Percentiles rank a stretch among this genome's conserved stretches.
These are phyloP conservation scores for Axilococcus clingmanii DNA, from an alignment of 139 green algal species.

Conservation along the genomic window DNA sequence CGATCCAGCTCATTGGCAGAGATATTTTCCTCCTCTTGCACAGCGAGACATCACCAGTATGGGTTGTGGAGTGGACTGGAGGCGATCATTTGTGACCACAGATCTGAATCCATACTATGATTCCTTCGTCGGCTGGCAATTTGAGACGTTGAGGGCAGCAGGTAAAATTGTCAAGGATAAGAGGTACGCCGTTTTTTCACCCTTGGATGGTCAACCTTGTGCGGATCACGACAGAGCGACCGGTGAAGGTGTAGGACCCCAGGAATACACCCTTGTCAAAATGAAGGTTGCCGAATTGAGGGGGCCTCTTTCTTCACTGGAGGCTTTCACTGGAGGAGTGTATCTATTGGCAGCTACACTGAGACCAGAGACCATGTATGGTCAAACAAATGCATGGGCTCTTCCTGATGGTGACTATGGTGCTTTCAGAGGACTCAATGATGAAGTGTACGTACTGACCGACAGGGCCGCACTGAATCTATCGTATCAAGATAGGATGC, in stretches of 20 bases:
- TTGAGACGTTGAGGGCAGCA: constrained; percentile 70
- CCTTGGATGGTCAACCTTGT: constrained; percentile 90
- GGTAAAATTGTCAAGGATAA: constrained; percentile 94
- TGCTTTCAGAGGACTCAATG: constrained; percentile 49
- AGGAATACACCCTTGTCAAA: constrained; percentile 98
- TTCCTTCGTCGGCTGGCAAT: constrained; percentile 94
- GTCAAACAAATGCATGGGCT: constrained; percentile 97
- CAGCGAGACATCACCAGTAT: constrained; percentile 79
- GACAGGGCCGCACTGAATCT: constrained; percentile 85
- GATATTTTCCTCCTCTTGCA: constrained; percentile 87
- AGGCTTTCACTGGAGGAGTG: constrained; percentile 46
- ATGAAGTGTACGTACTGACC: constrained; percentile 84
- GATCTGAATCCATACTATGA: constrained; percentile 98
- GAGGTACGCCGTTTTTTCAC: constrained; percentile 87
- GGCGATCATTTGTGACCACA: constrained; percentile 96
- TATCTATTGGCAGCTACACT: constrained; percentile 93
- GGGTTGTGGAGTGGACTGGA: constrained; percentile 97
- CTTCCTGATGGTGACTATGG: constrained; percentile 93
- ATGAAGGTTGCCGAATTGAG: constrained; percentile 77
- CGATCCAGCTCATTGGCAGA: constrained; percentile 76
- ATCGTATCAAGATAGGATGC: constrained; percentile 73
- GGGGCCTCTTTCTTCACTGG: constrained; percentile 54
- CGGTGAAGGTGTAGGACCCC: constrained; percentile 84
- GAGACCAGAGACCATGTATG: constrained; percentile 98
- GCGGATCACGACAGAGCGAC: constrained; percentile 87